These are phyloP conservation scores for Flagelloscypha sp. DNA, from an alignment of 768 basidiomycete species.

Conservation along the genomic window DNA sequence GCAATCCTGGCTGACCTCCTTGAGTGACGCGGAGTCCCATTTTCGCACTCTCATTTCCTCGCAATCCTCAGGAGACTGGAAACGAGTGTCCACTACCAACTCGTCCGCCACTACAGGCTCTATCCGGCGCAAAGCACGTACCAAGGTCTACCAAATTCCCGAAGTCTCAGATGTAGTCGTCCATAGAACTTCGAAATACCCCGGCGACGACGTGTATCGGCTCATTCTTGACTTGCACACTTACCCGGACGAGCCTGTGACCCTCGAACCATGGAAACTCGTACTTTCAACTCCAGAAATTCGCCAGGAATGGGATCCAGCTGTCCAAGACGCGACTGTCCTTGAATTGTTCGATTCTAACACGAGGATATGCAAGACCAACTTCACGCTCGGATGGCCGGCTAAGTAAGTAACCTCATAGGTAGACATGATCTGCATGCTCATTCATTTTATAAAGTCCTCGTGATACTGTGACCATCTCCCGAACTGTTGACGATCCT, in stretches of 20 bases:
- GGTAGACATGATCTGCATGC: conserved; percentile 2
- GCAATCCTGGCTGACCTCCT: conserved; percentile 73
- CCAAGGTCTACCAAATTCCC: conserved; percentile 33
- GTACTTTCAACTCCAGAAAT: conserved; percentile 81
- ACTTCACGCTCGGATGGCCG: conserved; percentile 93
- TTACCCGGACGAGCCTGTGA: conserved; percentile 48
- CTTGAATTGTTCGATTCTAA: conserved; percentile 81
- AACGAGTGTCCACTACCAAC: conserved; percentile 50
- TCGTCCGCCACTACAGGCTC: conserved; percentile 27
- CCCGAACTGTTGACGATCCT: conserved; percentile 72
- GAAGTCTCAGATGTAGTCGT: conserved; percentile 68
- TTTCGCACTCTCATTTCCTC: conserved; percentile 76
- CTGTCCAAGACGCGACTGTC: conserved; percentile 76
- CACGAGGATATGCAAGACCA: conserved; percentile 83
- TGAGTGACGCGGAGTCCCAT: conserved; percentile 65
- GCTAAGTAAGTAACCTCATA: conserved; percentile 63
- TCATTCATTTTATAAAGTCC: conserved; percentile 49
- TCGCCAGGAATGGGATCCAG: conserved; percentile 87
- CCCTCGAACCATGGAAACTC: conserved; percentile 74
- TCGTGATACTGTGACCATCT: conserved; percentile 89
- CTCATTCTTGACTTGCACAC: conserved; percentile 72
- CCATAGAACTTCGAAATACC: conserved; percentile 61
- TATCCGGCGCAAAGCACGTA: conserved; percentile 57
- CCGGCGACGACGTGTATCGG: conserved; percentile 72
- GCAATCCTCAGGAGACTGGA: conserved; percentile 69